Evolutionary conservation across 2,329 filamentous ascomycete species (phyloP).

Genomic region (Plenodomus biglobosus): DNA sequence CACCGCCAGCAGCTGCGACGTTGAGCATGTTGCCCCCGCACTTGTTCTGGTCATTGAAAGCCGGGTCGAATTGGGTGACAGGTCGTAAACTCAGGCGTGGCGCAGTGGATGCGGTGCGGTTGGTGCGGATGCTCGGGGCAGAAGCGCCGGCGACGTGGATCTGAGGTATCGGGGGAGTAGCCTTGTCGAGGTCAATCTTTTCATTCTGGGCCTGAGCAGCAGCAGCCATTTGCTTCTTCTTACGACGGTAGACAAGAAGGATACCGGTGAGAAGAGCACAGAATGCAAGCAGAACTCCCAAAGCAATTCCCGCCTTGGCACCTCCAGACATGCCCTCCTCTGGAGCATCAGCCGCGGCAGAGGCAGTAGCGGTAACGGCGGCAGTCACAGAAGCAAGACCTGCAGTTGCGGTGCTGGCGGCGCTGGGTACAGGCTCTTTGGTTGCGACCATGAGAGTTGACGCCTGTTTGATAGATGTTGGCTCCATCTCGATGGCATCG

Average conservation of each 20-base stretch:
- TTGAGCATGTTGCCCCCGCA: slow-evolving; percentile 41
- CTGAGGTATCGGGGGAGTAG: slow-evolving; percentile 32
- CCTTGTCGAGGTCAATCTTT: slow-evolving; percentile 40
- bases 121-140: slow-evolving; percentile 45
- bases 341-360: slow-evolving; percentile 17
- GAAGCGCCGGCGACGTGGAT: slow-evolving; percentile 12
- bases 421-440: slow-evolving; percentile 23
- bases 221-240: slow-evolving; percentile 62
- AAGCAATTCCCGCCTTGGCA: slow-evolving; percentile 77
- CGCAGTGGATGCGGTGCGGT: slow-evolving; percentile 58
- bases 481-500: slow-evolving; percentile 18
- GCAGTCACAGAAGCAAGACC: slow-evolving; percentile 25
- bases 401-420: slow-evolving; percentile 16
- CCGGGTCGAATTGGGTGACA: slow-evolving; percentile 79
- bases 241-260: slow-evolving; percentile 72
- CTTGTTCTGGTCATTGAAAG: slow-evolving; percentile 52
- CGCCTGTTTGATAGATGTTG: slow-evolving; percentile 18
- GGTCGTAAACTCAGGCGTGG: slow-evolving; percentile 85
- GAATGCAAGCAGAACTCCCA: slow-evolving; percentile 74
- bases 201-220: slow-evolving; percentile 46
- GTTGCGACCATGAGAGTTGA: slow-evolving; percentile 33
- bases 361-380: slow-evolving; percentile 29
- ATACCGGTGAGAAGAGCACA: slow-evolving; percentile 66
- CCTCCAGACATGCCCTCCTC: slow-evolving; percentile 48
- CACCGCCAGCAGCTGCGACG: slow-evolving; percentile 34